phyloP scores from a whole-genome alignment of 768 basidiomycete genomes.

The Suillus weaverae region DNA sequence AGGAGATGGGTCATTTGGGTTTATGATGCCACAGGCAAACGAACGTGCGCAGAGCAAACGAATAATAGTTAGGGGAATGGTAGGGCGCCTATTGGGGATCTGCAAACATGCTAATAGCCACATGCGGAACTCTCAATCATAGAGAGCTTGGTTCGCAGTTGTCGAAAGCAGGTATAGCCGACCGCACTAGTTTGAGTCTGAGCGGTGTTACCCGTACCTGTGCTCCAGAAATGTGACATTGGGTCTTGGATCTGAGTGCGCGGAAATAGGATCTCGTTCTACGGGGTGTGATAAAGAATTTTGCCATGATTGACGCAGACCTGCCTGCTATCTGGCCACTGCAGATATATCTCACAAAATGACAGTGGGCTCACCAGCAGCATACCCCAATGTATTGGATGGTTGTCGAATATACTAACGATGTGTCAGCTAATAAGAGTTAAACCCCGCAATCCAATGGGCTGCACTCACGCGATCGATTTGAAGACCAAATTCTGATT shows the following conservation, averaged over 20 bases:
- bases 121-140: not conserved
- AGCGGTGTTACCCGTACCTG: not conserved
- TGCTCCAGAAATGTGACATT: not conserved
- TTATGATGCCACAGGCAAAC: not conserved
- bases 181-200: not conserved
- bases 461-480: not conserved
- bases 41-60: not conserved
- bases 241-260: conserved; percentile 65
- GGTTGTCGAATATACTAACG: not conserved
- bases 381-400: conserved; percentile 23
- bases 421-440: not conserved
- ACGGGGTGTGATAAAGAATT: conserved; percentile 1
- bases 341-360: conserved; percentile 56
- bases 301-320: conserved; percentile 65
- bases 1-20: not conserved
- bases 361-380: conserved; percentile 59
- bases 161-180: not conserved
- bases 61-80: not conserved
- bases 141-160: not conserved
- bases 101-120: not conserved
- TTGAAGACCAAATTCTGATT: not conserved
- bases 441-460: too few species aligned
- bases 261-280: conserved; percentile 4
- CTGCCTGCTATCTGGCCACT: conserved; percentile 77
- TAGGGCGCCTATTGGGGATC: not conserved